A percentile compares a stretch with the other conserved stretches of the same genome.
Evolutionary conservation across 2,329 filamentous ascomycete species (phyloP).

Genomic region (Pyricularia pennisetigena): DNA sequence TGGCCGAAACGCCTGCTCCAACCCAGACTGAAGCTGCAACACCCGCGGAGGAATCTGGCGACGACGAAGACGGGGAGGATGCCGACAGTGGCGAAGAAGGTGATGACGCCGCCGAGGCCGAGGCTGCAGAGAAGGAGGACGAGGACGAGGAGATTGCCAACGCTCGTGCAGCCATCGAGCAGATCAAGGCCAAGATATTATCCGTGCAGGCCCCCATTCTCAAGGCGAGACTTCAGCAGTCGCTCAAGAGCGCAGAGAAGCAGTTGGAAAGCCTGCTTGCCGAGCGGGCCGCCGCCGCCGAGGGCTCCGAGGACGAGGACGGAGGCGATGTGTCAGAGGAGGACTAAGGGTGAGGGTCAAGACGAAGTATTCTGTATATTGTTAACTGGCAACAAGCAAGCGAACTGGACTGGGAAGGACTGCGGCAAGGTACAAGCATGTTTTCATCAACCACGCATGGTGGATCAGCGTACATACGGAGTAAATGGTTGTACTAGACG

Average conservation of each 20-base stretch:
- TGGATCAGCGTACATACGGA: background rate
- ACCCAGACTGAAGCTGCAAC: slow-evolving; percentile 23
- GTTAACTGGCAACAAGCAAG: background rate
- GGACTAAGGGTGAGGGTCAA: background rate
- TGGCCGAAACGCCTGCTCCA: slow-evolving; percentile 35
- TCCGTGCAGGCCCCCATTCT: background rate
- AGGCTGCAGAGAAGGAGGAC: slow-evolving; percentile 40
- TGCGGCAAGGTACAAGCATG: background rate
- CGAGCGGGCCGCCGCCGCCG: slow-evolving; percentile 20
- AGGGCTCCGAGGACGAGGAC: slow-evolving; percentile 27
- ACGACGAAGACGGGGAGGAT: slow-evolving; percentile 36
- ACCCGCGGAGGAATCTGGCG: slow-evolving; percentile 32
- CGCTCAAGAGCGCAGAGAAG: slow-evolving; percentile 1
- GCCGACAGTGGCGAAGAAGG: slow-evolving; percentile 44
- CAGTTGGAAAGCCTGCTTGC: slow-evolving; percentile 5
- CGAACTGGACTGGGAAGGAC: background rate
- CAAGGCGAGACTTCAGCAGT: background rate
- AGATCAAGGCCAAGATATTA: slow-evolving; percentile 26
- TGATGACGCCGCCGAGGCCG: slow-evolving; percentile 42
- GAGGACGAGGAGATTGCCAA: slow-evolving; percentile 42
- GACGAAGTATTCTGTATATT: background rate
- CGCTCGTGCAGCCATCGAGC: slow-evolving; percentile 11
- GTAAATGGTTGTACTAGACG: background rate
- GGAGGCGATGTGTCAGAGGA: background rate
- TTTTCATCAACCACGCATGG: background rate